Evolutionary conservation across 2,329 filamentous ascomycete genomes (phyloP).

Genomic region (Diaporthe australafricana): DNA sequence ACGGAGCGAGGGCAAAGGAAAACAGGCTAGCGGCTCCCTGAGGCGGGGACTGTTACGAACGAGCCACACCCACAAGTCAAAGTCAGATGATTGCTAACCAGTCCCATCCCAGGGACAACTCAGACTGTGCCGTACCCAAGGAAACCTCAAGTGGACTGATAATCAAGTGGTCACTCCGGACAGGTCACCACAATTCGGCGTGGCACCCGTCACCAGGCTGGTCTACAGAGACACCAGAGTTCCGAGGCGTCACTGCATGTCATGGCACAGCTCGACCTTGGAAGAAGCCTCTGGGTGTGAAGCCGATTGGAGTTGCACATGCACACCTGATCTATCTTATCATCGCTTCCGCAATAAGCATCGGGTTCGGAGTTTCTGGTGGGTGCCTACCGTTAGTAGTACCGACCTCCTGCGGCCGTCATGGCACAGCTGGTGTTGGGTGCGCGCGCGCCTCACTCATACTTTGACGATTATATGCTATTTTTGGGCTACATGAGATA

Average conservation of each 20-base stretch:
- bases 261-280: background rate
- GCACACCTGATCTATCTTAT: background rate
- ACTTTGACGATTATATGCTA: conserved; percentile 12
- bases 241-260: background rate
- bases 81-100: conserved; percentile 17
- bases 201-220: background rate
- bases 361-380: conserved; percentile 4
- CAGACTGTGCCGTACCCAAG: background rate
- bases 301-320: background rate
- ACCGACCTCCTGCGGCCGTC: conserved; percentile 23
- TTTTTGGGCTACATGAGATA: conserved; percentile 26
- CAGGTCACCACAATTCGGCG: conserved; percentile 11
- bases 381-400: conserved; percentile 1
- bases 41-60: background rate
- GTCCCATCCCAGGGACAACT: background rate
- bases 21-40: background rate
- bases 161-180: background rate
- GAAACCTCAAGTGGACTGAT: background rate
- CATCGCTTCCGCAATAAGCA: conserved; percentile 12
- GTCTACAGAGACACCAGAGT: background rate
- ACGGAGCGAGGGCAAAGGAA: background rate
- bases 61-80: background rate
- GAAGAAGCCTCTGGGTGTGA: background rate
- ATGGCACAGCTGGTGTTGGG: conserved; percentile 15
- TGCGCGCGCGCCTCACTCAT: conserved; percentile 24